These are phyloP conservation scores for Rhododendron henanense DNA, from an alignment of 148 eudicot species.

Conservation along the genomic window DNA sequence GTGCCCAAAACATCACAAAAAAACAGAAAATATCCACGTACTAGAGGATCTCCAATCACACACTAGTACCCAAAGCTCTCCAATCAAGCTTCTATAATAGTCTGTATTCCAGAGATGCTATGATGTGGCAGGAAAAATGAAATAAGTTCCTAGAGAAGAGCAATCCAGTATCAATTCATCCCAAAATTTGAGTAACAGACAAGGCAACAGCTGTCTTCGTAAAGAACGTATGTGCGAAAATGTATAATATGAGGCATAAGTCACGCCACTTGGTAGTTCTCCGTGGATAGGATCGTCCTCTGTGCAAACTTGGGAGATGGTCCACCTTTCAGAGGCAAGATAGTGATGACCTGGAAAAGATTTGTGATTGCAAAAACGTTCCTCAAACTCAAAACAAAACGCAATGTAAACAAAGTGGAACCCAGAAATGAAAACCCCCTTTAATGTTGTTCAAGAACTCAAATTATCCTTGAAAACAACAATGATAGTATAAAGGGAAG, in stretches of 20 bases:
- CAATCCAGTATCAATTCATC: neutral
- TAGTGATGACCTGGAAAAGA: conserved; percentile 55
- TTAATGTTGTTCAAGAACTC: neutral
- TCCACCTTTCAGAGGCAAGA: conserved; percentile 78
- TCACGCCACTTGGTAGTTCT: conserved; percentile 82
- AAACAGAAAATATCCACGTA: neutral
- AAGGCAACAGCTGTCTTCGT: neutral
- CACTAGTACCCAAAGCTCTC: no score
- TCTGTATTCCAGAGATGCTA: neutral
- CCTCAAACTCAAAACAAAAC: neutral
- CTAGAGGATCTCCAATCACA: neutral
- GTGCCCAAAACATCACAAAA: neutral
- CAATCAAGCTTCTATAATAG: no score
- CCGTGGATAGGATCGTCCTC: conserved; percentile 61
- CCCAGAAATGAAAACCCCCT: neutral
- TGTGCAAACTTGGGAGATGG: conserved; percentile 73
- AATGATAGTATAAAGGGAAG: neutral
- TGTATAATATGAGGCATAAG: neutral
- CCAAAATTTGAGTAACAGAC: neutral
- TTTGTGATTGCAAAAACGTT: neutral
- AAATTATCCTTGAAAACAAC: neutral
- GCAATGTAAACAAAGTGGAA: neutral
- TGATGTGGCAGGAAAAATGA: neutral
- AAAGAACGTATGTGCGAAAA: neutral
- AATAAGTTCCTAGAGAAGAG: neutral